Evolutionary conservation across 257 asterid genomes (phyloP), one percentile per base, ranked within the genome.

Genomic region (Phtheirospermum japonicum): DNA sequence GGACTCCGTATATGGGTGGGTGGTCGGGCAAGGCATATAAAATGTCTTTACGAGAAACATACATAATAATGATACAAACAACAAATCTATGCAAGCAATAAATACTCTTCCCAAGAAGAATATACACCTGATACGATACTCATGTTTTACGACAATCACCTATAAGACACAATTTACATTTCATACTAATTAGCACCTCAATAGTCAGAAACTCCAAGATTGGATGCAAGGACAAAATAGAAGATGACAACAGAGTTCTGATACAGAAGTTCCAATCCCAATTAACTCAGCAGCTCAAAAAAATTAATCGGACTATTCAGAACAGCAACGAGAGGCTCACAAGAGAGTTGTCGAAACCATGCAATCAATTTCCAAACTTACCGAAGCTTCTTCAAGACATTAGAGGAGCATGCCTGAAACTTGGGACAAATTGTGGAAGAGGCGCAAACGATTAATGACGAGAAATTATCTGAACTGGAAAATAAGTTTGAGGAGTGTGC

Each of bases 401-500:
- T 89, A 70, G 95, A 89, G 37, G 76, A 51, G 49, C 96, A 89
- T 68, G 87, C 89, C 56, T 80, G 91, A 50, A 85, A 82, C 71
- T 63, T 92, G 73, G 95, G 93, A 37, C 78, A 85, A 63, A 89
- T 89, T 61, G 93, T 89, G 11, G 94, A 86, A 66, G 97, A 92
- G 76, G 83, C 94, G 18, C 96, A 89, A 39, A 65, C 74, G 32
- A 70, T 63, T 64, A 89, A 52, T 12, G 58, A 52, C 17, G 36
- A 23, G 32, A 52, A 52, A 52, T 52, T 52, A 28, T 52, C 58
- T 28, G 58, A 52, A 52, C 58, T 52, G 9, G 58, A 52, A 52
- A 52, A 52, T 16, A 93, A 82, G 81, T 93, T 93, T 77, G 96
- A 93, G 97, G 99, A 93, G 68, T 89, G 95, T 73, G 93, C 97